Evolutionary conservation across 768 basidiomycete genomes (phyloP), one percentile per base, ranked within the genome.

Genomic region (Russula brevipes): DNA sequence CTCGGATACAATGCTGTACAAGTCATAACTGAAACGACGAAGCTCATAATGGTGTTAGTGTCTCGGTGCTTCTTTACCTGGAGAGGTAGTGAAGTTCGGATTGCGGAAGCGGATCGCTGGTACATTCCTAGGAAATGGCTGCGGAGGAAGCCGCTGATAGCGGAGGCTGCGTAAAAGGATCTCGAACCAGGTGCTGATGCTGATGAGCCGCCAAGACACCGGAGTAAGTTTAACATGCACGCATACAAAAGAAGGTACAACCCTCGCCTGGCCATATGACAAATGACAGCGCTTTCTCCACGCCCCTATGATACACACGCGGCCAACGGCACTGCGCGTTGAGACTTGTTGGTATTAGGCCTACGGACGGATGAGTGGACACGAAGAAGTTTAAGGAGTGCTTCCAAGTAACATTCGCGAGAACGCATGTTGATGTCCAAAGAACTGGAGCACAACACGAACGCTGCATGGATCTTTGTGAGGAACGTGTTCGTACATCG

Each of bases 151-250:
- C 51, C 35, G 59, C 6, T 46, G 14, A 36, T 38, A 24, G 33
- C 59, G 59, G 59, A 54, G 16, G 42, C 41, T 60, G 42, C 12
- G n/a, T 35, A 59, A 33, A 24, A n/a, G 33, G 30, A 35, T 30
- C 30, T 42, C 5, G 10, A 44, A 3, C 14, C 5, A 31, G 4
- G 17, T 12, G 39, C 31, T 59, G 30, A 51, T 51, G n/a, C 24
- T n/a, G 39, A n/a, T 6, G 14, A 10, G 39, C 49, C 17, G 41
- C 24, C 12, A 41, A 24, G 24, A 24, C n/a, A 35, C 42, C 39
- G 39, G 39, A 42, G 5, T 24, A 41, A 19, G 41, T 7, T 12
- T 17, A 31, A 17, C n/a, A 44, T 39, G 17, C 35, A 12, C 33
- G 0, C 3, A 53, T 5, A 44, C 41, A 19, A 35, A 35, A 44